Evolutionary conservation across 768 basidiomycete species (phyloP).

Genomic region (Leccinum subtestaceum): DNA sequence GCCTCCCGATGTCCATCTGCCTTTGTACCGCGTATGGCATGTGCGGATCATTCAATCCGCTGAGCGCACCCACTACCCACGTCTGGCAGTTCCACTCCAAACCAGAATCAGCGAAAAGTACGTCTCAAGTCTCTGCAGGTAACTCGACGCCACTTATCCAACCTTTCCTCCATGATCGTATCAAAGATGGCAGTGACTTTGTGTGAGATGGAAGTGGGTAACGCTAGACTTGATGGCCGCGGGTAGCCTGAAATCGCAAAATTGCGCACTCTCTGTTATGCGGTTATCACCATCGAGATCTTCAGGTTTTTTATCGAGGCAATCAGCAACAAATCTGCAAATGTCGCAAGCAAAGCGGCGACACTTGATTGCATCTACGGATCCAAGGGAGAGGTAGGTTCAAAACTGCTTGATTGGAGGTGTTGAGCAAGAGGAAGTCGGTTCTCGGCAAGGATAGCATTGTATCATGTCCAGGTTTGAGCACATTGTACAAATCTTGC

Average conservation of each 20-base stretch:
- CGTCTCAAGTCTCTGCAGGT: too few relatives aligned
- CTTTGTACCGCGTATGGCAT: too few relatives aligned
- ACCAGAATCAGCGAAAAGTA: too few relatives aligned
- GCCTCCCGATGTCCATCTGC: too few relatives aligned
- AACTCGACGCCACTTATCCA: too few relatives aligned
- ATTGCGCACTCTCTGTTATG: neutral
- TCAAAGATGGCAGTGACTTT: conserved; percentile 5
- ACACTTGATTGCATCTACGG: too few relatives aligned
- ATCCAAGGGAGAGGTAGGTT: too few relatives aligned
- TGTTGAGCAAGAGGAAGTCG: too few relatives aligned
- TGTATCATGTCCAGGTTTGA: conserved; percentile 6
- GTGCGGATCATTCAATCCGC: too few relatives aligned
- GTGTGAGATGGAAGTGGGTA: conserved; percentile 18
- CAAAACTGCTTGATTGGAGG: neutral
- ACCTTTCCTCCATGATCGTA: too few relatives aligned
- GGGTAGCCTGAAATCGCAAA: conserved; percentile 10
- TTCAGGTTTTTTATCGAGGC: conserved; percentile 12
- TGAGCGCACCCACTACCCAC: too few relatives aligned
- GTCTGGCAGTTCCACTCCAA: too few relatives aligned
- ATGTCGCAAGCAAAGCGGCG: conserved; percentile 11
- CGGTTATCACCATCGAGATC: conserved; percentile 1
- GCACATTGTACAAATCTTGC: conserved; percentile 6
- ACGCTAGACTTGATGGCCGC: neutral
- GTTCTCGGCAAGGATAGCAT: conserved; percentile 3
- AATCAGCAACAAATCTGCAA: conserved; percentile 12